Evolutionary conservation across 352 stramenopile species (phyloP), one percentile per base, ranked within the genome.

Genomic region (Phytophthora chlamydospora): DNA sequence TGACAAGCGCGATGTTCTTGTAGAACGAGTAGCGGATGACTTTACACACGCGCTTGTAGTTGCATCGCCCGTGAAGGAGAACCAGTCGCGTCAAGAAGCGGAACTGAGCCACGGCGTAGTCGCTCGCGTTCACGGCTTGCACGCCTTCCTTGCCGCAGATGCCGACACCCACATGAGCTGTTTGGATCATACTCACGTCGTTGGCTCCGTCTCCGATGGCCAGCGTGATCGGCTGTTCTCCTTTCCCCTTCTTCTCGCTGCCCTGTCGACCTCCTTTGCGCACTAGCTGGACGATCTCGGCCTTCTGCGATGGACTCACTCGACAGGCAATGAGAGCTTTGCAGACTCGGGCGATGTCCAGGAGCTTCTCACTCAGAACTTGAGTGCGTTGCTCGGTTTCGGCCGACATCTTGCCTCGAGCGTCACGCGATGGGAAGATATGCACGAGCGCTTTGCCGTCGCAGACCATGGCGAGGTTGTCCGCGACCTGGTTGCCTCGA

Each of bases 111-210:
- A 99, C 97, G 3, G 96, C 80, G 50, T 87, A 97, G 75, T 98
- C 93, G 39, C 84, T 93, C 12, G 88, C 88, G 70, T 99, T 99
- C 13, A 98, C 97, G 14, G 97, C 98, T 62, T 99, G 96, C 14
- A 97, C 85, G 6, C 97, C 97, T 76, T 99, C 97, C 57, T 99
- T 93, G 6, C 97, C 97, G 45, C 86, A 98, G 57, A 99, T 99
- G 1, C 97, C 97, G 24, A 99, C 95, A 32, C 97, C 97, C 40
- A 99, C 90, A 46, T 99, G 94, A 17, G 97, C 97, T 51, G 94
- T 94, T 69, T 99, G 95, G 52, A 99, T 99, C 97, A 99, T 99
- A 39, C 93, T 95, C 39, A 99, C 97, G 72, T 99, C 97, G 73
- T 99, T 99, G 1, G 97, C 97, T 24, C 97, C 97, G 76, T 99